phyloP scores from a whole-genome alignment of 768 basidiomycete genomes.

The Calocera cornea region DNA sequence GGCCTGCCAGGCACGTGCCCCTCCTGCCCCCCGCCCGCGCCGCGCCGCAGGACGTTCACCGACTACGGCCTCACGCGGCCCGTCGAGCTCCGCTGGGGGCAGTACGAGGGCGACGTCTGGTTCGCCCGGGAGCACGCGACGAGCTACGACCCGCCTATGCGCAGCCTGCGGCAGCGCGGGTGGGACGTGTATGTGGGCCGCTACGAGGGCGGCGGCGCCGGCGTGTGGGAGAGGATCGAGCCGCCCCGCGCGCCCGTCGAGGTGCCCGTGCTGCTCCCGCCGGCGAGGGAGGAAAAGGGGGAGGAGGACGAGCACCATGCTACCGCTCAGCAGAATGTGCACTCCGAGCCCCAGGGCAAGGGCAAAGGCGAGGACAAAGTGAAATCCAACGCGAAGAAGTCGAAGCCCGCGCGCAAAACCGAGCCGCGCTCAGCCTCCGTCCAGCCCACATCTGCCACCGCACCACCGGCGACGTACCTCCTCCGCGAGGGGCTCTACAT shows the following conservation, averaged over 20 bases:
- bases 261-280: not conserved
- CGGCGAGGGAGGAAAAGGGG: too few species aligned
- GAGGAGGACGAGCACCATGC: too few species aligned
- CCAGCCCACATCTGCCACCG: not conserved
- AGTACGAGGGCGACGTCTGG: not conserved
- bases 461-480: not conserved
- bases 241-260: not conserved
- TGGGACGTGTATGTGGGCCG: not conserved
- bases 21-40: not conserved
- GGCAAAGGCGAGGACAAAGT: too few species aligned
- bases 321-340: too few species aligned
- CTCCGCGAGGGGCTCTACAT: conserved; percentile 2
- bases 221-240: conserved; percentile 3
- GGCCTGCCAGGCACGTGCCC: not conserved
- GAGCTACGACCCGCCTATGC: not conserved
- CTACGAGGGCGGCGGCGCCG: not conserved
- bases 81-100: not conserved
- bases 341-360: too few species aligned
- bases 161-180: not conserved
- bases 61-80: not conserved
- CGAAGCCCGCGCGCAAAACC: too few species aligned
- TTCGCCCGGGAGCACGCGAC: not conserved
- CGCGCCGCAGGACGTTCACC: not conserved
- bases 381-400: too few species aligned
- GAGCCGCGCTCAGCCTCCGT: too few species aligned